Conservation (phyloP, 2,329 filamentous ascomycete genomes). For the Hypoxylon sp. region DNA sequence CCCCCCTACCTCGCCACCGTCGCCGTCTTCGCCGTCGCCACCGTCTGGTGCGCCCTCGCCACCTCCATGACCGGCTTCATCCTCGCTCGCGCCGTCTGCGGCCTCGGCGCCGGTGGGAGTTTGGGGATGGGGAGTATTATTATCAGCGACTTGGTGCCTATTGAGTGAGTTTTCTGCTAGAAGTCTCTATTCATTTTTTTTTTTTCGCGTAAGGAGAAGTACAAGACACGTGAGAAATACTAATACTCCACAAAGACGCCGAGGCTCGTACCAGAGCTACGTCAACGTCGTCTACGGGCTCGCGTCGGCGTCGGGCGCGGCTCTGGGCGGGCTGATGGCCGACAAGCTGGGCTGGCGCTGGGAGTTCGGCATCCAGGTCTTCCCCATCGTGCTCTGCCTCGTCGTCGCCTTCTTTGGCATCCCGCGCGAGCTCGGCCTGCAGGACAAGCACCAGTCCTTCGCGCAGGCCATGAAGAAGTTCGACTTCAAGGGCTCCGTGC, state of each 20-base stretch:
- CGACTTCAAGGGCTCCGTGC: slow-evolving; percentile 62
- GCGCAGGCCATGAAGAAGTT: slow-evolving; percentile 62
- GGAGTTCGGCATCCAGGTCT: slow-evolving; percentile 72
- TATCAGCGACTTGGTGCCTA: slow-evolving; percentile 76
- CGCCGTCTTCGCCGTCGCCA: slow-evolving; percentile 69
- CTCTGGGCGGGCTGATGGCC: slow-evolving; percentile 73
- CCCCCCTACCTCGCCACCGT: slow-evolving; percentile 70
- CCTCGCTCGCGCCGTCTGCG: slow-evolving; percentile 72
- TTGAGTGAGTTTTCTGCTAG: slow-evolving; percentile 59
- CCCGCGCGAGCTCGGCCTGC: slow-evolving; percentile 61
- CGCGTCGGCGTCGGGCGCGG: slow-evolving; percentile 68
- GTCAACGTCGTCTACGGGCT: slow-evolving; percentile 71
- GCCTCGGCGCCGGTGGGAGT: slow-evolving; percentile 75
- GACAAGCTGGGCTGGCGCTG: slow-evolving; percentile 77
- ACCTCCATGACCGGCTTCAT: slow-evolving; percentile 74
- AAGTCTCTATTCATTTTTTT: neutral
- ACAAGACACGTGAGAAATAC: neutral
- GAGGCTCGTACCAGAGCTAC: slow-evolving; percentile 77
- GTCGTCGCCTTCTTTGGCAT: slow-evolving; percentile 56
- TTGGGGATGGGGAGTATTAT: slow-evolving; percentile 75
- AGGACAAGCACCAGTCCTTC: slow-evolving; percentile 53
- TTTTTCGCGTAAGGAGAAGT: neutral
- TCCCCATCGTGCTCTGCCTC: slow-evolving; percentile 57
- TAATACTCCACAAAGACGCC: slow-evolving; percentile 45
- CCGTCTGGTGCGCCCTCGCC: slow-evolving; percentile 73